Evolutionary conservation across 768 basidiomycete genomes (phyloP).

Genomic region (Calocybe cyanea): DNA sequence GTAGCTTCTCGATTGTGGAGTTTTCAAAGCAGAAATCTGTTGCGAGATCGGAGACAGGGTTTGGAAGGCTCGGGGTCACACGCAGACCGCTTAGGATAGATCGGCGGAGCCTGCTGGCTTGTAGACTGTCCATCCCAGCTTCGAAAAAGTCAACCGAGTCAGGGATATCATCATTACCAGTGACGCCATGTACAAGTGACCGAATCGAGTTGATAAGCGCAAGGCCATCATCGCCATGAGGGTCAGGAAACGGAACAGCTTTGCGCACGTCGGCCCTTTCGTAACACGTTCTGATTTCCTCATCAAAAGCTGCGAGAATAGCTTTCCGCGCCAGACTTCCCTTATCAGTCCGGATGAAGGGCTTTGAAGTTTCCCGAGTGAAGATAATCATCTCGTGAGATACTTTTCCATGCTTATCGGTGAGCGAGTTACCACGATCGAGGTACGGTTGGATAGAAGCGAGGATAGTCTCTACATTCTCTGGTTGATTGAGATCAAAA

Average conservation of each 20-base stretch:
- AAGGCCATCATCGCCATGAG: slow-evolving; percentile 14
- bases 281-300: slow-evolving; percentile 31
- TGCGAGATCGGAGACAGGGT: slow-evolving; percentile 18
- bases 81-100: slow-evolving; percentile 23
- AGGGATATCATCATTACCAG: slow-evolving; percentile 18
- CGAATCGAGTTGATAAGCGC: slow-evolving; percentile 20
- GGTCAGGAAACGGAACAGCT: slow-evolving; percentile 22
- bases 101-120: slow-evolving; percentile 31
- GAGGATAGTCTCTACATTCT: slow-evolving; percentile 16
- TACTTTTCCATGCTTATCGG: slow-evolving; percentile 35
- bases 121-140: slow-evolving; percentile 37
- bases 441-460: slow-evolving; percentile 26
- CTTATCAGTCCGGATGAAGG: slow-evolving; percentile 33
- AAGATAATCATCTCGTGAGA: slow-evolving; percentile 35
- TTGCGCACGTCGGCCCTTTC: slow-evolving; percentile 20
- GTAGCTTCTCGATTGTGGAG: slow-evolving; percentile 24
- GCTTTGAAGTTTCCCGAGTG: slow-evolving; percentile 25
- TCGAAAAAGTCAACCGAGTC: slow-evolving; percentile 33
- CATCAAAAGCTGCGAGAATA: slow-evolving; percentile 26
- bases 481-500: slow-evolving; percentile 14
- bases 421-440: slow-evolving; percentile 29
- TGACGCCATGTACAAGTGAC: slow-evolving; percentile 19
- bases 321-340: slow-evolving; percentile 32
- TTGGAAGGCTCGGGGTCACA: slow-evolving; percentile 17
- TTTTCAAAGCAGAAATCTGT: slow-evolving; percentile 28